Conservation (phyloP, 331 rosid genomes). For the Pyrus hybrid region DNA sequence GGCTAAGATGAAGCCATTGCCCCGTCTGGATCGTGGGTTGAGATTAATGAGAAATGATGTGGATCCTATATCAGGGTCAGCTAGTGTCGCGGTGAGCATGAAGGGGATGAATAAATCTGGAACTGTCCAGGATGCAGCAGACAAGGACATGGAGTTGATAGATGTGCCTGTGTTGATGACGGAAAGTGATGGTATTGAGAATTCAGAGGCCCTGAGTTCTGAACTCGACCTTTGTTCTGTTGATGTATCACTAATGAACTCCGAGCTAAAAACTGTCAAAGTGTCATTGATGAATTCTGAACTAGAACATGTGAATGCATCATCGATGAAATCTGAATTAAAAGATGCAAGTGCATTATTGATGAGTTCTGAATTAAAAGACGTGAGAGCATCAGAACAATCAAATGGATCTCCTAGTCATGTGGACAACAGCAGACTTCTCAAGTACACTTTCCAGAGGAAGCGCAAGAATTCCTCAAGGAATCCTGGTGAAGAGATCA, state of each 20-base stretch:
- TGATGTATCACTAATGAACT: slow-evolving; percentile 17
- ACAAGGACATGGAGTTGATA: slow-evolving; percentile 18
- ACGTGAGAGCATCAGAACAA: slow-evolving; percentile 18
- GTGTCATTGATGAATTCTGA: slow-evolving; percentile 15
- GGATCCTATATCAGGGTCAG: slow-evolving; percentile 24
- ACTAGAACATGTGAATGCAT: slow-evolving; percentile 12
- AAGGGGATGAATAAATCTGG: slow-evolving; percentile 14
- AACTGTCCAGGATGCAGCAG: slow-evolving; percentile 13
- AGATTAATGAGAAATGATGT: slow-evolving; percentile 18
- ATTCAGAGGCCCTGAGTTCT: slow-evolving; percentile 7
- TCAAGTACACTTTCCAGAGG: slow-evolving; percentile 59
- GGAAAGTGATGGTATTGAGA: slow-evolving; percentile 15
- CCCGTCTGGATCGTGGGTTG: slow-evolving; percentile 28
- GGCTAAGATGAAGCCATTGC: slow-evolving; percentile 26
- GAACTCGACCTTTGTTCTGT: slow-evolving; percentile 10
- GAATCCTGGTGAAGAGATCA: slow-evolving; percentile 24
- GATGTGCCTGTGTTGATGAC: not conserved
- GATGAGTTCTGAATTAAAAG: slow-evolving; percentile 20
- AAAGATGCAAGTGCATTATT: slow-evolving; percentile 13
- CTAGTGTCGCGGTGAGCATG: slow-evolving; percentile 11
- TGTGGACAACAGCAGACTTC: slow-evolving; percentile 25
- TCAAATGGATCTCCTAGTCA: slow-evolving; percentile 25
- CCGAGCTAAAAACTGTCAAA: slow-evolving; percentile 9
- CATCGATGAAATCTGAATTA: slow-evolving; percentile 19
- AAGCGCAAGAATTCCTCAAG: slow-evolving; percentile 39